Evolutionary conservation across 1,284 basidiomycete species (phyloP).

Genomic region (Puccinia horiana): DNA sequence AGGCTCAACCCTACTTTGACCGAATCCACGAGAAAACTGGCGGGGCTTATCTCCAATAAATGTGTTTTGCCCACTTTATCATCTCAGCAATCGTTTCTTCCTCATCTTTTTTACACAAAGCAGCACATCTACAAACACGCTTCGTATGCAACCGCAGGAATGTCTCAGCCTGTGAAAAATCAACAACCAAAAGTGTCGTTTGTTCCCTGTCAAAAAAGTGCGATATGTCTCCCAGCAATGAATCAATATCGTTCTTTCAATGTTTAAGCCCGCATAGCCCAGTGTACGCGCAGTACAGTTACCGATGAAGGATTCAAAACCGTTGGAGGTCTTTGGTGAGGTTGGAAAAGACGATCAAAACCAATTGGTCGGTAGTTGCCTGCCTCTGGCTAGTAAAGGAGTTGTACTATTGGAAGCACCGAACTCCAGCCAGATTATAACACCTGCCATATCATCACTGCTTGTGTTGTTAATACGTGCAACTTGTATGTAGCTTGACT

Average conservation of each 20-base stretch:
- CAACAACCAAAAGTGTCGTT: not conserved
- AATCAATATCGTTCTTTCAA: not conserved
- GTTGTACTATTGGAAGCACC: too few relatives aligned
- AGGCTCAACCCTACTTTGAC: slow-evolving; percentile 56
- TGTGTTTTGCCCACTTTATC: not conserved
- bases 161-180: not conserved
- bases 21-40: slow-evolving; percentile 53
- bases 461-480: too few relatives aligned
- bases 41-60: slow-evolving; percentile 51
- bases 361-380: too few relatives aligned
- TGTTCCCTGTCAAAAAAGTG: not conserved
- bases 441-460: too few relatives aligned
- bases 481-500: too few relatives aligned
- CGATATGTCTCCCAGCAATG: not conserved
- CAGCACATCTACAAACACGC: not conserved
- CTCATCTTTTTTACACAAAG: not conserved
- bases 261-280: too few relatives aligned
- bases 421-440: too few relatives aligned
- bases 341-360: too few relatives aligned
- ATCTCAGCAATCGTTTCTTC: not conserved
- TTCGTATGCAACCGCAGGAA: not conserved
- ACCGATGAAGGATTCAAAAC: too few relatives aligned
- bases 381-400: too few relatives aligned
- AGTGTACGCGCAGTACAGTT: too few relatives aligned
- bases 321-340: too few relatives aligned